These are phyloP conservation scores for Fraxinus nigra DNA, from an alignment of 305 asterid genomes.

Conservation along the genomic window DNA sequence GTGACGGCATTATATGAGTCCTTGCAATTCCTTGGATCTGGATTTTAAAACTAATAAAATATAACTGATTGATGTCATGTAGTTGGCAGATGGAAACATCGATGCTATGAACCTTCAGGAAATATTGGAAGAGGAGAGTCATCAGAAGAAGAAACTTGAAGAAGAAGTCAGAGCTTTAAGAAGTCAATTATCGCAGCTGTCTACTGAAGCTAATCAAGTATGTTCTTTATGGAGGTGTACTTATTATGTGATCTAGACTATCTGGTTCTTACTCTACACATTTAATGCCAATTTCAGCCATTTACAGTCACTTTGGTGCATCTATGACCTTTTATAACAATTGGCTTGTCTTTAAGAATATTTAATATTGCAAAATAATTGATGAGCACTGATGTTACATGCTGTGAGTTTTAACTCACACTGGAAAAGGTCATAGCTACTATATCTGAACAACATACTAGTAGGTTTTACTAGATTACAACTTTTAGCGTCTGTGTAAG, in stretches of 20 bases:
- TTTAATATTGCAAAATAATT: neutral
- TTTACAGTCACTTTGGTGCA: neutral
- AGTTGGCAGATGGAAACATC: constrained; percentile 69
- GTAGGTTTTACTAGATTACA: too few species aligned
- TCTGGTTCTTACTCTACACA: constrained; percentile 1
- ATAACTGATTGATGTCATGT: constrained; percentile 38
- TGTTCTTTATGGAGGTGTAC: constrained; percentile 4
- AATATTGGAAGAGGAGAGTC: constrained; percentile 76
- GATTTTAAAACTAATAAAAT: constrained; percentile 23
- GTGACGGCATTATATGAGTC: neutral
- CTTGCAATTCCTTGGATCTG: constrained; percentile 19
- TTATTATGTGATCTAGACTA: constrained; percentile 12
- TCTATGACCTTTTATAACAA: constrained; percentile 5
- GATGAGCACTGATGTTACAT: neutral
- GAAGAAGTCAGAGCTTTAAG: constrained; percentile 79
- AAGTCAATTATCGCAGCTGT: constrained; percentile 68
- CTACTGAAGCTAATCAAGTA: constrained; percentile 77
- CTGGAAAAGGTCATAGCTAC: too few species aligned
- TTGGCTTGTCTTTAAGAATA: neutral
- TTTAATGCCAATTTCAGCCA: neutral
- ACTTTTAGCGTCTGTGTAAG: neutral
- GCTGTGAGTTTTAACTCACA: too few species aligned
- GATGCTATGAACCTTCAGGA: constrained; percentile 59
- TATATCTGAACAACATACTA: too few species aligned
- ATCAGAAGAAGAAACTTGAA: constrained; percentile 82